Base-by-base conservation (phyloP, 257 asterid species). In the Solanum dulcamara region DNA sequence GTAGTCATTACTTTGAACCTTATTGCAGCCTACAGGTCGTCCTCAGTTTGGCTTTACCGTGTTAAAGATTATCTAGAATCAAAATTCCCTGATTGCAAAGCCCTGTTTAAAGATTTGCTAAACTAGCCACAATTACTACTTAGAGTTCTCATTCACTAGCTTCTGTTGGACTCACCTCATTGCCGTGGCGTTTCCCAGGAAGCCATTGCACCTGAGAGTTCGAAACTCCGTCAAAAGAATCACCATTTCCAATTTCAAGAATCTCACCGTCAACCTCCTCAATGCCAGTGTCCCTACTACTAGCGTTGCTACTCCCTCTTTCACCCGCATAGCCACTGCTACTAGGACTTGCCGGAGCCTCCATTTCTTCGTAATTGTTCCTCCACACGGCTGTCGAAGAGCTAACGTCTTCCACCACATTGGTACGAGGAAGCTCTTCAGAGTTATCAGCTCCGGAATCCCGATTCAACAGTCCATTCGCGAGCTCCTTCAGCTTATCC, bases 271-370 rank as follows among this genome's bases (percentile, higher is more conserved):
- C 92, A 20, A 80, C 83, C 85, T 86, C 92, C 80, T 85, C 89
- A 83, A 87, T 80, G 48, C 89, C 89, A 40, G 75, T 68, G 83
- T 22, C 64, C 83, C 86, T 70, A 86, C 90, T 92, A 35, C 91
- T 92, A 80, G 91, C 94, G 86, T 92, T 94, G 80, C 96, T 95
- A 86, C 98, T 97, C 79, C 99, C 99, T 90, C 90, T 92, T 91
- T 92, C 99, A 35, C 94, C 99, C 3, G 97, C 98, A 85, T 97
- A 97, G 18, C 98, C 99, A 82, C 98, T 95, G 88, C 99, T 97
- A 85, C 97, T 92, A 42, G 98, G 98, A 86, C 98, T 97, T 86
- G 91, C 74, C 64, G 91, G 92, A 88, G 86, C 93, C 84, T 89
- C 97, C 79, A 62, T 84, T 87, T 94, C 97, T 85, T 93, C 95